Evolutionary conservation across 306 rosid genomes (phyloP).

Genomic region (Senna siamea): DNA sequence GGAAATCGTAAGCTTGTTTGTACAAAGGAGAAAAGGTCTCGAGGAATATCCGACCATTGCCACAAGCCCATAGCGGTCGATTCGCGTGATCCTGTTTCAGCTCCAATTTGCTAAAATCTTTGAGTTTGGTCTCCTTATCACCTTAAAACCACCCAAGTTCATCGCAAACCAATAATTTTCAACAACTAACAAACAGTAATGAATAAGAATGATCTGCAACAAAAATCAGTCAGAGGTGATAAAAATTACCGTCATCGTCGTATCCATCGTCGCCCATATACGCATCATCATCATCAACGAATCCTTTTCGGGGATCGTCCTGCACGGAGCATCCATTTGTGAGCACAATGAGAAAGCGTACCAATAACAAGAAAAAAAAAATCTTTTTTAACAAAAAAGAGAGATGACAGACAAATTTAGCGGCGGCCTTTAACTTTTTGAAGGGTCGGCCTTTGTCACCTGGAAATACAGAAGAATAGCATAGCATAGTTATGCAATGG

Average conservation of each 20-base stretch:
- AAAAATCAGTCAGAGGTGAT: not conserved
- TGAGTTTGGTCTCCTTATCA: slow-evolving; percentile 58
- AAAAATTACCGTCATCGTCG: slow-evolving; percentile 67
- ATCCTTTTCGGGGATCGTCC: slow-evolving; percentile 59
- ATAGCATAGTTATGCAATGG: not conserved
- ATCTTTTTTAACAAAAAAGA: not conserved
- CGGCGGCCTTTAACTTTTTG: slow-evolving; percentile 57
- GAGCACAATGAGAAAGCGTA: not conserved
- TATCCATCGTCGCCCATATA: slow-evolving; percentile 67
- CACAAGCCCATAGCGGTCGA: slow-evolving; percentile 97
- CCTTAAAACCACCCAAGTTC: slow-evolving; percentile 33
- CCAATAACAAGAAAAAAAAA: not conserved
- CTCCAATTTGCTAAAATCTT: slow-evolving; percentile 87
- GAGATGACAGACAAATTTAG: slow-evolving; percentile 50
- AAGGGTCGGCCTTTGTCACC: slow-evolving; percentile 69
- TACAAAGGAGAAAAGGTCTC: slow-evolving; percentile 93
- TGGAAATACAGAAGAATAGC: slow-evolving; percentile 37
- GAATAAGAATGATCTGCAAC: not conserved
- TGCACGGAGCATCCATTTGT: slow-evolving; percentile 35
- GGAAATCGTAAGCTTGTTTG: slow-evolving; percentile 95
- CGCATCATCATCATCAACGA: slow-evolving; percentile 54
- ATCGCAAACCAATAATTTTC: not conserved
- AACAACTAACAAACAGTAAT: not conserved
- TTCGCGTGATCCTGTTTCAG: slow-evolving; percentile 78
- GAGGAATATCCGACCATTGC: slow-evolving; percentile 89